A percentile compares a stretch with the other conserved stretches of the same genome.
phyloP scores from a whole-genome alignment of 768 basidiomycete species.

The Lactarius sp. region DNA sequence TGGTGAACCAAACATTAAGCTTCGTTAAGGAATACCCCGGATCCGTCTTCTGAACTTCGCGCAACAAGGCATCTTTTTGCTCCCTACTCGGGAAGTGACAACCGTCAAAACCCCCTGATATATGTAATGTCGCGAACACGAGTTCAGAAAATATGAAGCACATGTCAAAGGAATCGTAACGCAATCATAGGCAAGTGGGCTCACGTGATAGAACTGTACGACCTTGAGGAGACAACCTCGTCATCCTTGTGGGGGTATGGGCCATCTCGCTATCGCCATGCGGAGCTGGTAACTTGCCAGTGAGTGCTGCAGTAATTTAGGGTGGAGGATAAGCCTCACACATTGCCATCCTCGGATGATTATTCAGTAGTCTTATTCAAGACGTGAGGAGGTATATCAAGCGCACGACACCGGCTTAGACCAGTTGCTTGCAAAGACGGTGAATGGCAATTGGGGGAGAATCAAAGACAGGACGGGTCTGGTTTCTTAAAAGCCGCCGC shows the following conservation, averaged over 20 bases:
- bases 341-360: background rate
- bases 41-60: slow-evolving; percentile 11
- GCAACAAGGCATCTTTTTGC: slow-evolving; percentile 2
- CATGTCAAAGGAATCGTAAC: background rate
- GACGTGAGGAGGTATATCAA: background rate
- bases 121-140: background rate
- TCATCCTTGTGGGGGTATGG: background rate
- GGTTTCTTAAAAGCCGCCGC: too few species aligned
- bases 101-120: slow-evolving; percentile 4
- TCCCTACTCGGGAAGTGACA: slow-evolving; percentile 5
- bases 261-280: background rate
- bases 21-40: slow-evolving; percentile 1
- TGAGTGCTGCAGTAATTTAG: background rate
- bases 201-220: slow-evolving; percentile 1
- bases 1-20: slow-evolving; percentile 1
- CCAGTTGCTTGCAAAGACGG: background rate
- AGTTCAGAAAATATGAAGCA: background rate
- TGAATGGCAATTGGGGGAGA: too few species aligned
- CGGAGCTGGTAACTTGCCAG: background rate
- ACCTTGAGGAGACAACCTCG: background rate
- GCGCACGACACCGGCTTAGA: background rate
- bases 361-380: too few species aligned
- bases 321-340: background rate
- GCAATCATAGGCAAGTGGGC: background rate
- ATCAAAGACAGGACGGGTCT: too few species aligned